Percentiles rank a stretch among this genome's conserved stretches.
These are phyloP conservation scores for Hyphodiscus sp. DNA, from an alignment of 2,329 filamentous ascomycete genomes.

Conservation along the genomic window DNA sequence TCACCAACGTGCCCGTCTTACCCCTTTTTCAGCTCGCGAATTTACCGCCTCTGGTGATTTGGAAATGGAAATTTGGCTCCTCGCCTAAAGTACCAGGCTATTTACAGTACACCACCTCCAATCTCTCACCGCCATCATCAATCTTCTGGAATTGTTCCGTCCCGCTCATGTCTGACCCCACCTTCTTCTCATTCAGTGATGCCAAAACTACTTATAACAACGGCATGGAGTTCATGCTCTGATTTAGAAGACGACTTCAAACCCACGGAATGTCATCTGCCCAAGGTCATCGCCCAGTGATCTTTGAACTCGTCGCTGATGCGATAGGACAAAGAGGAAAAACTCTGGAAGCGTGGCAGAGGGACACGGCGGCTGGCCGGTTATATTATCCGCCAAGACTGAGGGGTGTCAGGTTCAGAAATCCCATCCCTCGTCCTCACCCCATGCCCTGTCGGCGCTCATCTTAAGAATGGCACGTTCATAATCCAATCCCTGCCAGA, in stretches of 20 bases:
- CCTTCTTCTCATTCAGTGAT: neutral
- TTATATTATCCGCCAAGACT: neutral
- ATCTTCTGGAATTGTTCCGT: neutral
- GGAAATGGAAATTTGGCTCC: no score
- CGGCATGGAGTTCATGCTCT: neutral
- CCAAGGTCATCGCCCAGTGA: neutral
- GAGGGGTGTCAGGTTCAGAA: neutral
- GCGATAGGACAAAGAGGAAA: neutral
- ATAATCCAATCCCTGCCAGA: neutral
- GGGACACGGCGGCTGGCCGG: neutral
- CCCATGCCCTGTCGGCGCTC: neutral
- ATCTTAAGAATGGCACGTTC: neutral
- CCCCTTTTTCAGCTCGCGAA: neutral
- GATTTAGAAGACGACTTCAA: neutral
- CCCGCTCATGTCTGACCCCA: neutral
- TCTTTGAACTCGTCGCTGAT: neutral
- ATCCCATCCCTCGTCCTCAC: neutral
- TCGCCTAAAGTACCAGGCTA: no score
- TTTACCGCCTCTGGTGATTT: neutral
- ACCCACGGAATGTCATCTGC: neutral
- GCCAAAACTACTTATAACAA: neutral
- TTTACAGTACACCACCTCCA: no score
- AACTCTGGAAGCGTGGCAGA: neutral
- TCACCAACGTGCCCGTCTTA: neutral
- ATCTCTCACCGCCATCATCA: neutral